phyloP scores from a whole-genome alignment of 352 stramenopile genomes.

The Phytopythium litorale region DNA sequence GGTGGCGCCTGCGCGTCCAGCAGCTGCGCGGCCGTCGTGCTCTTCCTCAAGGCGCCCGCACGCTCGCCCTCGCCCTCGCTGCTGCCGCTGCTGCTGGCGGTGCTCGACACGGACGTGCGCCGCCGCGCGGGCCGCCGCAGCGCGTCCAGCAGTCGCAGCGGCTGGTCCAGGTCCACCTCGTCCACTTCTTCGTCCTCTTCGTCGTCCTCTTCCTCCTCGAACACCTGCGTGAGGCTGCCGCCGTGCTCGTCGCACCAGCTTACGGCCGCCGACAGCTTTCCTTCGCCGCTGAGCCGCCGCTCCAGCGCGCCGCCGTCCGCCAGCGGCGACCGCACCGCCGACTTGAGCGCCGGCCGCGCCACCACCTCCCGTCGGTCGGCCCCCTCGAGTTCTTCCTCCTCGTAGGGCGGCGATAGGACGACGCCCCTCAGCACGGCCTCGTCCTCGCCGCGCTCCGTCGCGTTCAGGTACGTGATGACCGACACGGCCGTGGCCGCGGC shows the following conservation, averaged over 20 bases:
- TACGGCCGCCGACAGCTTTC: constrained; percentile 55
- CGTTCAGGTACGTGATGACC: constrained; percentile 80
- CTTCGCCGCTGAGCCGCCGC: constrained; percentile 20
- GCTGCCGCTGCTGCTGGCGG: constrained; percentile 14
- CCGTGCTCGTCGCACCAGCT: constrained; percentile 84
- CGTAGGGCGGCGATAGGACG: background rate
- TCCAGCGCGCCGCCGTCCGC: constrained; percentile 11
- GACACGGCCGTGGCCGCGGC: constrained; percentile 78
- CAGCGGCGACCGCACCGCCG: constrained; percentile 12
- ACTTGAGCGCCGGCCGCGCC: constrained; percentile 8
- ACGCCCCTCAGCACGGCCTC: constrained; percentile 2
- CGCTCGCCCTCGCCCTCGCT: background rate
- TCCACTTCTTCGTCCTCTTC: constrained; percentile 28
- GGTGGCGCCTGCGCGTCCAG: constrained; percentile 14
- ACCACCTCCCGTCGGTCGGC: background rate
- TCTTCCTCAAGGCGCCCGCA: constrained; percentile 14
- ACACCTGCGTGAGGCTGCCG: constrained; percentile 73
- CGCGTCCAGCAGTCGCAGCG: background rate
- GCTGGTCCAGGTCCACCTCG: constrained; percentile 12
- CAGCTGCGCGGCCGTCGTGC: constrained; percentile 21
- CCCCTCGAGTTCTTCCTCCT: background rate
- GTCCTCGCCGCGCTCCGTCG: constrained; percentile 22
- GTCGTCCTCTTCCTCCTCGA: constrained; percentile 36
- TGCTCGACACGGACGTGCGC: constrained; percentile 2
- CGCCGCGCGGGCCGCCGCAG: background rate